These are phyloP conservation scores for Centella asiatica DNA, from an alignment of 129 eudicot species.

Conservation along the genomic window DNA sequence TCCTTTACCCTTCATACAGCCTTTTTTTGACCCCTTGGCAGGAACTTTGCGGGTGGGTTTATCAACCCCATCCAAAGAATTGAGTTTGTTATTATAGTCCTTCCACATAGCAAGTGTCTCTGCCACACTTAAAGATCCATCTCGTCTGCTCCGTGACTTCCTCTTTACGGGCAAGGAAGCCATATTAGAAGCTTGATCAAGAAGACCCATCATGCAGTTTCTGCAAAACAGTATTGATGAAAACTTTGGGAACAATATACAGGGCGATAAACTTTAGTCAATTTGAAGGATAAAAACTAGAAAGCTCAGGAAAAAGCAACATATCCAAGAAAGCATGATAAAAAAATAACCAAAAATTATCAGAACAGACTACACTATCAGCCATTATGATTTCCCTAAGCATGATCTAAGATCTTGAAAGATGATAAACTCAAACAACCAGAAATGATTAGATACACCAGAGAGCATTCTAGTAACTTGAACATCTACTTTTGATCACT, in stretches of 20 bases:
- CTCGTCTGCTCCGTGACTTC: conserved; percentile 37
- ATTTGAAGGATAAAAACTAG: background rate
- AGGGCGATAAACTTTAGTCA: no score
- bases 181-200: conserved; percentile 20
- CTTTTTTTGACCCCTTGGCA: conserved; percentile 17
- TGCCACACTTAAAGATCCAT: conserved; percentile 41
- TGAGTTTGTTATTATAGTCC: conserved; percentile 38
- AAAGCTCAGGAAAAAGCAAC: background rate
- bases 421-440: no score
- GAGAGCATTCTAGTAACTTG: no score
- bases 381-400: no score
- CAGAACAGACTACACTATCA: no score
- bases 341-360: no score
- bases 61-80: background rate
- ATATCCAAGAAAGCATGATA: no score
- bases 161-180: conserved; percentile 21
- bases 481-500: no score
- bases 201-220: conserved; percentile 16
- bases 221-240: background rate
- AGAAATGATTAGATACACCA: no score
- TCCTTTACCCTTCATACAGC: conserved; percentile 23
- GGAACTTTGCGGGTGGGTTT: conserved; percentile 15
- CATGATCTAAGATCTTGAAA: no score
- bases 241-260: background rate
- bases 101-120: conserved; percentile 76